Evolutionary conservation across 2,329 filamentous ascomycete genomes (phyloP), one percentile per base, ranked within the genome.

Genomic region (Emmonsia crescens): DNA sequence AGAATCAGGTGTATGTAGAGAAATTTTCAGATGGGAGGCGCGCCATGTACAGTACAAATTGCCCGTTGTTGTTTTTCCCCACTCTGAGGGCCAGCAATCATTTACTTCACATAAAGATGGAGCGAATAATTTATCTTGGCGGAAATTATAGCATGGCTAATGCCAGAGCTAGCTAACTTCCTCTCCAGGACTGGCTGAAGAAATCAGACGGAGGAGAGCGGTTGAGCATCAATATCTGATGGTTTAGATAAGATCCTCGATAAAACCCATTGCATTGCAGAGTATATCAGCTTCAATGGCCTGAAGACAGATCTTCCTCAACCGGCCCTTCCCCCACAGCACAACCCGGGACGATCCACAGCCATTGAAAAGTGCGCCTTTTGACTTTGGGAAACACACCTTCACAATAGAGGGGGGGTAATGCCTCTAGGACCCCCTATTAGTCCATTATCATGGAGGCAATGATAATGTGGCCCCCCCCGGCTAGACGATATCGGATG

Each of bases 131-230:
- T n/a, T 27, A 14, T 49, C 5, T 14, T 27, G 46, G n/a, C 14
- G 16, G 31, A 5, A 5, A 19, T 2, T 44, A 57, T 57, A 24
- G 14, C 3, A 29, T 40, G 42, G 24, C 3, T 21, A 57, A 31
- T 40, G 5, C 52, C 27, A 10, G 38, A 29, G 42, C 49, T 51
- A 29, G 42, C 49, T 51, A 42, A 59, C 16, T 56, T 56, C 52
- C 12, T 29, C 31, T 36, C 21, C 55, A 75, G 71, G 76, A 77
- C 57, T 79, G 73, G 72, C 68, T 79, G 36, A 80, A 79, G n/a
- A 82, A 77, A 40, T 79, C 79, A 2, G 78, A 82, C 64, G 75
- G 74, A 40, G n/a, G n/a, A n/a, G n/a, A n/a, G n/a, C n/a, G n/a
- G n/a, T 49, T 82, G 78, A 79, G 77, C 78, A 1, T 76, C 77